These are phyloP conservation scores for Spiromastix sp. DNA, from an alignment of 2,329 filamentous ascomycete genomes.

Conservation along the genomic window DNA sequence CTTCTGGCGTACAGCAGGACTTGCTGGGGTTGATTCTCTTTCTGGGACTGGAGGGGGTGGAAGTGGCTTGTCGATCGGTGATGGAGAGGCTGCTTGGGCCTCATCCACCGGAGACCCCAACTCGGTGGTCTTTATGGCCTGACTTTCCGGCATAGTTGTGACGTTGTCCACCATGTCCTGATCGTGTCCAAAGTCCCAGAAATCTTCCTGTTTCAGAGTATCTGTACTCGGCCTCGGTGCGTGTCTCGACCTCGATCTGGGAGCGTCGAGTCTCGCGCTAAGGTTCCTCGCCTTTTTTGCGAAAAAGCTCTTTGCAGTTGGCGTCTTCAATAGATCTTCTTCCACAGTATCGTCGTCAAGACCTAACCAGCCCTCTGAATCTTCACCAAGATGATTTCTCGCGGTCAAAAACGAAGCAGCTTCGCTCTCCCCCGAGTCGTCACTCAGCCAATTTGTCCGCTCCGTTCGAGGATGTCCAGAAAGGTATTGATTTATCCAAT, in stretches of 20 bases:
- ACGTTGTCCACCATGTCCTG: constrained; percentile 21
- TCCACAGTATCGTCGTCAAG: constrained; percentile 28
- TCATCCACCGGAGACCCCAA: too few species aligned
- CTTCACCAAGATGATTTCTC: constrained; percentile 30
- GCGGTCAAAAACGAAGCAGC: constrained; percentile 50
- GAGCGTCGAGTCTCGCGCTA: constrained; percentile 12
- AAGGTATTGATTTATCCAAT: constrained; percentile 81
- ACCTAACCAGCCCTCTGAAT: constrained; percentile 35
- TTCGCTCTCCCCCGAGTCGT: constrained; percentile 63
- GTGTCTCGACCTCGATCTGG: constrained; percentile 23
- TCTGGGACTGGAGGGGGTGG: constrained; percentile 25
- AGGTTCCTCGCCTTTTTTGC: constrained; percentile 16
- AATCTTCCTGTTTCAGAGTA: constrained; percentile 34
- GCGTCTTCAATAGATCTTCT: constrained; percentile 30
- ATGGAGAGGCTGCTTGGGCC: constrained; percentile 7
- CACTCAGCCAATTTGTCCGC: constrained; percentile 72
- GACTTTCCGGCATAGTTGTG: constrained; percentile 24
- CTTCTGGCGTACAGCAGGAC: constrained; percentile 37
- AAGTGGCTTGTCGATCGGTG: constrained; percentile 30
- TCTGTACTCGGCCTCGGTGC: constrained; percentile 28
- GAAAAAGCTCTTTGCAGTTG: constrained; percentile 16
- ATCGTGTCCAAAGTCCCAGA: constrained; percentile 36
- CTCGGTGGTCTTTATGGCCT: constrained; percentile 14
- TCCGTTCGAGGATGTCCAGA: constrained; percentile 59
- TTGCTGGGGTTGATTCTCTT: constrained; percentile 22